Evolutionary conservation across 2,329 filamentous ascomycete species (phyloP).

Genomic region (Nigrograna mackinnonii): DNA sequence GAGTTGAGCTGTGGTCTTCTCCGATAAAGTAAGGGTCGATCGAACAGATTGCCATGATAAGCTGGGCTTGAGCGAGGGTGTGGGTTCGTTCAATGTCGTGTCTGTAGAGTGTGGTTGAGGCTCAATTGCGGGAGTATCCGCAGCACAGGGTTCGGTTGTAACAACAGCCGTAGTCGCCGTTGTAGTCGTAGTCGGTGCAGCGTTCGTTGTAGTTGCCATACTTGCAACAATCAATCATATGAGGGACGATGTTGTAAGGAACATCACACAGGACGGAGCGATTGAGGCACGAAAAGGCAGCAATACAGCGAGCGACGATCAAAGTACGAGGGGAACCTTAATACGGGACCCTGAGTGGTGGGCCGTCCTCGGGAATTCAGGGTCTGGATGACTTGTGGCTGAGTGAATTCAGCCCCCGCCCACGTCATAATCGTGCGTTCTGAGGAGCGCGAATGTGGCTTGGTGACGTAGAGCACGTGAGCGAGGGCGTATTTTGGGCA

Average conservation of each 20-base stretch:
- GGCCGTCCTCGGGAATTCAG: neutral
- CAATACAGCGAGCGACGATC: constrained; percentile 10
- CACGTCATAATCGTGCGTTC: too few species aligned
- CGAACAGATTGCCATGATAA: constrained; percentile 18
- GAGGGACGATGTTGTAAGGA: constrained; percentile 4
- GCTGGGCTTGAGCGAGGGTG: constrained; percentile 9
- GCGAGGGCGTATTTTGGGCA: too few species aligned
- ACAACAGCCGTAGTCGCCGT: neutral
- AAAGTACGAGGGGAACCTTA: constrained; percentile 6
- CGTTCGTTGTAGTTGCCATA: neutral
- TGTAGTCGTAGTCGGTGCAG: neutral
- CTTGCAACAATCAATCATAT: constrained; percentile 1
- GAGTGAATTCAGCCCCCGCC: too few species aligned
- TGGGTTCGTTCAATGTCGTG: neutral
- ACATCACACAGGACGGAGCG: constrained; percentile 1
- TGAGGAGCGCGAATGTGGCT: too few species aligned
- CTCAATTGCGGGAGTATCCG: neutral
- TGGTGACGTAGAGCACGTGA: too few species aligned
- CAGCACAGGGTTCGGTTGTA: neutral
- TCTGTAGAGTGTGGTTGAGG: constrained; percentile 1
- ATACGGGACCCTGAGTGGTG: neutral
- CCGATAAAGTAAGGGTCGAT: constrained; percentile 13
- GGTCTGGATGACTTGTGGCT: constrained; percentile 3
- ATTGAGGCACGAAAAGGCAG: constrained; percentile 11
- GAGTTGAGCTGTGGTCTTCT: constrained; percentile 13